These are phyloP conservation scores for Penium margaritaceum DNA, from an alignment of 139 green algal species.

Conservation along the genomic window DNA sequence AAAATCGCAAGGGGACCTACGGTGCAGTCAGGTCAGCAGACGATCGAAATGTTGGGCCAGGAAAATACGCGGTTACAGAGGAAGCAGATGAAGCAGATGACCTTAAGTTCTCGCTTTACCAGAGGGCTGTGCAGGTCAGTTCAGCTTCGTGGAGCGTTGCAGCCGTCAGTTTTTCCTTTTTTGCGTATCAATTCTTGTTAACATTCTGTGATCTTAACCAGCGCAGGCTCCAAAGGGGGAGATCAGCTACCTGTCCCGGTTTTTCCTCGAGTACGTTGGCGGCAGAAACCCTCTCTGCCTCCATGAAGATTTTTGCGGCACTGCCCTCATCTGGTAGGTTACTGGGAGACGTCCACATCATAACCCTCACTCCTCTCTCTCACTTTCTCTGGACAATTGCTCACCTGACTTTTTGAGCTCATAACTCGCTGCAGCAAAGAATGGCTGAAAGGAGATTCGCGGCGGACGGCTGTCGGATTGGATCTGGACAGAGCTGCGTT, in stretches of 20 bases:
- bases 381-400: not conserved
- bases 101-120: constrained; percentile 24
- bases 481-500: too few relatives aligned
- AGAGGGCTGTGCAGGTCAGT: constrained; percentile 38
- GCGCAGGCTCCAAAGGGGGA: constrained; percentile 28
- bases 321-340: constrained; percentile 37
- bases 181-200: not conserved
- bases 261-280: constrained; percentile 44
- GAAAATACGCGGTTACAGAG: too few relatives aligned
- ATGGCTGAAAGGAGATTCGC: constrained; percentile 31
- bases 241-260: constrained; percentile 46
- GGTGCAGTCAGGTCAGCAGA: too few relatives aligned
- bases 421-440: constrained; percentile 19
- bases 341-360: not conserved
- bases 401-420: not conserved
- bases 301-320: constrained; percentile 45
- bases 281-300: constrained; percentile 28
- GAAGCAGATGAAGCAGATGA: not conserved
- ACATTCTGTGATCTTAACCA: not conserved
- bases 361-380: not conserved
- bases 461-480: constrained; percentile 28
- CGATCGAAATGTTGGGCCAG: too few relatives aligned
- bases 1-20: too few relatives aligned
- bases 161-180: not conserved
- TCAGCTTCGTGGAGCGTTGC: not conserved